Evolutionary conservation across 768 basidiomycete species (phyloP).

Genomic region (Rhizopogon vesiculosus): DNA sequence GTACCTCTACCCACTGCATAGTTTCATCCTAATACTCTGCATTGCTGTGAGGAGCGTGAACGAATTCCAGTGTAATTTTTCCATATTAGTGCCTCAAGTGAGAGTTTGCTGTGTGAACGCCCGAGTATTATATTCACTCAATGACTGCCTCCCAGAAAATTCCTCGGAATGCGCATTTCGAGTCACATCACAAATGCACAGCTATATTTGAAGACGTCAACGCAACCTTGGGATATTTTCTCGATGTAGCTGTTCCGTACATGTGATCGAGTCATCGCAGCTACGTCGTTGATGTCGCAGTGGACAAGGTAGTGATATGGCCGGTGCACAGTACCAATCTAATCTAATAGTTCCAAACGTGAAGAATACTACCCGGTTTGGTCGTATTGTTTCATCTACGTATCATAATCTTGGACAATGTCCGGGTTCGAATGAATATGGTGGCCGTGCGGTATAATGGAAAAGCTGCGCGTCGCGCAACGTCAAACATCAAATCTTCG

Average conservation of each 20-base stretch:
- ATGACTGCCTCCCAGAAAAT: neutral
- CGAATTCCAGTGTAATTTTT: neutral
- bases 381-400: conserved; percentile 6
- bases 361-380: neutral
- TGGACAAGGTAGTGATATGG: neutral
- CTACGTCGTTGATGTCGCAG: neutral
- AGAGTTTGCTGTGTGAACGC: neutral
- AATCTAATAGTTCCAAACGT: neutral
- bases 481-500: conserved; percentile 24
- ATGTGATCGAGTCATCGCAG: neutral
- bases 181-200: neutral
- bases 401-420: conserved; percentile 11
- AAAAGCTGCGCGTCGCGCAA: conserved; percentile 16
- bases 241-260: neutral
- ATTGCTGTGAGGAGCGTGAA: neutral
- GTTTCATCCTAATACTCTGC: neutral
- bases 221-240: neutral
- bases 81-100: neutral
- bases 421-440: conserved; percentile 4
- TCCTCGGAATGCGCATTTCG: neutral
- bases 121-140: too few relatives aligned
- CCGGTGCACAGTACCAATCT: neutral
- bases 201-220: neutral
- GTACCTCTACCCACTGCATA: neutral
- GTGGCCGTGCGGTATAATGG: conserved; percentile 15